Percentiles rank a stretch among this genome's conserved stretches.
Conservation (phyloP, 2,329 filamentous ascomycete species). For the Pseudogymnoascus sp. region DNA sequence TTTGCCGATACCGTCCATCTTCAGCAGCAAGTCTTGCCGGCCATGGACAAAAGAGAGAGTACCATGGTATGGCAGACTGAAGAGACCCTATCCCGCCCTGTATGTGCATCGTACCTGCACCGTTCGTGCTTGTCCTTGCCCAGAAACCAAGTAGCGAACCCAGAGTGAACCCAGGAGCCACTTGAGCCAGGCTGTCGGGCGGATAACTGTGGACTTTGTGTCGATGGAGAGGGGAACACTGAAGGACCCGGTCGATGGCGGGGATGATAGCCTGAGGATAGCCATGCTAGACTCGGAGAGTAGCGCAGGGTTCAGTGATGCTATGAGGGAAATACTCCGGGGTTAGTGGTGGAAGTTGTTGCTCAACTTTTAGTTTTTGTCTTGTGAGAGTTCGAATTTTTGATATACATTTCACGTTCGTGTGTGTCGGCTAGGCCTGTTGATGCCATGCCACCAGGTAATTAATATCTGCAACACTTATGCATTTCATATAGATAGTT, state of each 20-base stretch:
- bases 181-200: conserved; percentile 5
- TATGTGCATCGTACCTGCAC: conserved; percentile 8
- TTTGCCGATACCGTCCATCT: not conserved
- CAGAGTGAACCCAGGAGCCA: not conserved
- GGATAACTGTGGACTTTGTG: conserved; percentile 6
- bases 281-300: conserved; percentile 9
- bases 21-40: not conserved
- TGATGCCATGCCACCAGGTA: not conserved
- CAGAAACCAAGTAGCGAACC: not conserved
- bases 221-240: conserved; percentile 2
- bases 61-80: not conserved
- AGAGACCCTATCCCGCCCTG: not conserved
- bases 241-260: not conserved
- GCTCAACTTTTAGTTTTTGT: not conserved
- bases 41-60: not conserved
- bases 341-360: not conserved
- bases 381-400: conserved; percentile 1
- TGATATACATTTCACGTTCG: not conserved
- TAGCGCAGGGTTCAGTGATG: conserved; percentile 1
- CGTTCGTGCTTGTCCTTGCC: not conserved
- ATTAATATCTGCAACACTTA: not conserved
- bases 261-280: not conserved
- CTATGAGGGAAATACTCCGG: conserved; percentile 8
- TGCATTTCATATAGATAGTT: not conserved
- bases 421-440: not conserved